Evolutionary conservation across 2,329 filamentous ascomycete species (phyloP).

Genomic region (Tolypocladium pustulatum): DNA sequence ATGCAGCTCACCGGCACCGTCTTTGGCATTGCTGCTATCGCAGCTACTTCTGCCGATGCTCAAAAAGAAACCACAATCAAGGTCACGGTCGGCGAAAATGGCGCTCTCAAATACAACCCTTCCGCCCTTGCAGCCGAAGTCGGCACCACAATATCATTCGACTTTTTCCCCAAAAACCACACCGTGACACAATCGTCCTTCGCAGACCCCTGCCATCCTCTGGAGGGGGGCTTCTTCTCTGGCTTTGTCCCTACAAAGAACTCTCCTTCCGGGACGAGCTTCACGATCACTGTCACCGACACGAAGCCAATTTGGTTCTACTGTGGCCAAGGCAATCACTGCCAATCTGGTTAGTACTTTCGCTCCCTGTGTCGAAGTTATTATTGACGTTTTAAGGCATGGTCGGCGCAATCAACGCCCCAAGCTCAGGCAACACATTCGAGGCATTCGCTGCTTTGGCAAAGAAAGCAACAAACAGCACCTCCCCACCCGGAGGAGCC

Average conservation of each 20-base stretch:
- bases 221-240: background rate
- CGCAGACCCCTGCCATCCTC: background rate
- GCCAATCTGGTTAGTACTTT: constrained; percentile 40
- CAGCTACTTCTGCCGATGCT: background rate
- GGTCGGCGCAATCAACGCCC: background rate
- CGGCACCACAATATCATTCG: background rate
- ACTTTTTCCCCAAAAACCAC: background rate
- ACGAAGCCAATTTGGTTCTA: constrained; percentile 51
- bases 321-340: constrained; percentile 45
- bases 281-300: constrained; percentile 16
- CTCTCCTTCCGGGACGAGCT: constrained; percentile 9
- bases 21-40: background rate
- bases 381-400: background rate
- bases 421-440: constrained; percentile 27
- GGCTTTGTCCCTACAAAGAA: constrained; percentile 26
- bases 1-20: background rate
- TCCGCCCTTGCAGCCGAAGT: background rate
- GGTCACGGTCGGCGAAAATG: background rate
- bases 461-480: background rate
- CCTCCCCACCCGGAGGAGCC: background rate
- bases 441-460: background rate
- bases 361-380: background rate
- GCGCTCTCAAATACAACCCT: background rate
- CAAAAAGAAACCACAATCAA: background rate
- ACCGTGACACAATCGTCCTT: background rate